A percentile compares a stretch with the other conserved stretches of the same genome.
phyloP scores from a whole-genome alignment of 2,329 filamentous ascomycete genomes.

The Diaporthe ampelina region DNA sequence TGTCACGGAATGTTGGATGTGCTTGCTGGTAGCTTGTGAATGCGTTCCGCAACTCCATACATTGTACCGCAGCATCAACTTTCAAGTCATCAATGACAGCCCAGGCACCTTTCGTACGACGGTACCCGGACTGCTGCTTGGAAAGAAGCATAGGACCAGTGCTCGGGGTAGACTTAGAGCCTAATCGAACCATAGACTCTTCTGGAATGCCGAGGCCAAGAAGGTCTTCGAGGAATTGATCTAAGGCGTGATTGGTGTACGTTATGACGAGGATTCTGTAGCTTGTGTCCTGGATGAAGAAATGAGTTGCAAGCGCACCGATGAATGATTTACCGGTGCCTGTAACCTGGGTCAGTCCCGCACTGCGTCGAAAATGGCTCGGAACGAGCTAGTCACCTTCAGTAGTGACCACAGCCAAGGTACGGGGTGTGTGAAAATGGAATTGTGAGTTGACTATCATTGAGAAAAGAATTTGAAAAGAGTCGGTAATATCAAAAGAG shows the following conservation, averaged over 20 bases:
- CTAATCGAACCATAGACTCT: slow-evolving; percentile 71
- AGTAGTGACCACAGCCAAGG: not conserved
- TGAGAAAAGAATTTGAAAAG: too few relatives aligned
- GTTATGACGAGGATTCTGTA: slow-evolving; percentile 73
- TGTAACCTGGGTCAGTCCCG: slow-evolving; percentile 46
- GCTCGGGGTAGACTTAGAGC: slow-evolving; percentile 66
- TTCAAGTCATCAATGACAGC: slow-evolving; percentile 58
- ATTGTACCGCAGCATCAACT: slow-evolving; percentile 49
- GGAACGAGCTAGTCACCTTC: too few relatives aligned
- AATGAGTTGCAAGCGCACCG: slow-evolving; percentile 73
- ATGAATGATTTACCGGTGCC: slow-evolving; percentile 84
- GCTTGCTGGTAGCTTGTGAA: slow-evolving; percentile 41
- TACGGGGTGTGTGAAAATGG: not conserved
- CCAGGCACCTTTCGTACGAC: slow-evolving; percentile 53
- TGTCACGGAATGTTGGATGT: slow-evolving; percentile 44
- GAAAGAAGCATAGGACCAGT: slow-evolving; percentile 65
- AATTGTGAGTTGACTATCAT: not conserved
- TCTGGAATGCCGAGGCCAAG: slow-evolving; percentile 68
- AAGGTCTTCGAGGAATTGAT: slow-evolving; percentile 76
- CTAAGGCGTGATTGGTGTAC: slow-evolving; percentile 77
- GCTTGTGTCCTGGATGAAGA: slow-evolving; percentile 62
- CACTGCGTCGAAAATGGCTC: not conserved
- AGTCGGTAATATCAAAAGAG: not conserved
- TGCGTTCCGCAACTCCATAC: slow-evolving; percentile 40
- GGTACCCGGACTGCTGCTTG: slow-evolving; percentile 51